A percentile compares a stretch with the other conserved stretches of the same genome.
Conservation (phyloP, 371 early-diverging fungal species). For the Dichotomocladium elegans region DNA sequence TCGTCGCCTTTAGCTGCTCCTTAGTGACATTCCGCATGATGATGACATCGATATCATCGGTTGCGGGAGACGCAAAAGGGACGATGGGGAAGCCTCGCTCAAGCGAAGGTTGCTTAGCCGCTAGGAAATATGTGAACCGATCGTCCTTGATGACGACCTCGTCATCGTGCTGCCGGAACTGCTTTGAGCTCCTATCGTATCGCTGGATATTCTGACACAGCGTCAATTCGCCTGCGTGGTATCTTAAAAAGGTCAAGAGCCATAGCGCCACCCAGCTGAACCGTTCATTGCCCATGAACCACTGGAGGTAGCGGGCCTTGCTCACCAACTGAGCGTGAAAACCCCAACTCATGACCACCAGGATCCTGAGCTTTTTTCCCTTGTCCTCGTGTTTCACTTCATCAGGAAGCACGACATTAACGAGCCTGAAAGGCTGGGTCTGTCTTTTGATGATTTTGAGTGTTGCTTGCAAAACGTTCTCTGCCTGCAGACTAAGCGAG, state of each 20-base stretch:
- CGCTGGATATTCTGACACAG: slow-evolving; percentile 13
- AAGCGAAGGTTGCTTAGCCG: slow-evolving; percentile 32
- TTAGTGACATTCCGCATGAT: slow-evolving; percentile 21
- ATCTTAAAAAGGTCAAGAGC: slow-evolving; percentile 24
- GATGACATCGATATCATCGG: slow-evolving; percentile 32
- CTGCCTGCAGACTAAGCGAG: slow-evolving; percentile 28
- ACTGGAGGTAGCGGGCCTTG: slow-evolving; percentile 31
- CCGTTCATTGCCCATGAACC: slow-evolving; percentile 38
- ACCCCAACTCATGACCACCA: slow-evolving; percentile 50
- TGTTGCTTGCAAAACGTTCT: slow-evolving; percentile 26
- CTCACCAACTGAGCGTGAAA: slow-evolving; percentile 50
- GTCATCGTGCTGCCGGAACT: neutral
- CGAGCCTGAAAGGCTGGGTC: slow-evolving; percentile 23
- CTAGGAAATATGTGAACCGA: slow-evolving; percentile 40
- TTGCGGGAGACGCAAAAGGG: slow-evolving; percentile 34
- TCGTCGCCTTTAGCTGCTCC: slow-evolving; percentile 24
- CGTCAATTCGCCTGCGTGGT: slow-evolving; percentile 30
- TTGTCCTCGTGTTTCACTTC: neutral
- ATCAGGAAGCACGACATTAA: slow-evolving; percentile 24
- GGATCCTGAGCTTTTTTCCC: slow-evolving; percentile 7
- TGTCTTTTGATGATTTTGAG: slow-evolving; percentile 29
- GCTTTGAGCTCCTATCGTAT: slow-evolving; percentile 1
- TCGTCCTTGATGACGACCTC: slow-evolving; percentile 7
- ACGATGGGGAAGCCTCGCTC: slow-evolving; percentile 42
- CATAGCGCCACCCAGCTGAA: slow-evolving; percentile 36